Evolutionary conservation across 2,329 filamentous ascomycete species (phyloP), one percentile per base, ranked within the genome.

Genomic region (Arthrobotrys entomopaga): DNA sequence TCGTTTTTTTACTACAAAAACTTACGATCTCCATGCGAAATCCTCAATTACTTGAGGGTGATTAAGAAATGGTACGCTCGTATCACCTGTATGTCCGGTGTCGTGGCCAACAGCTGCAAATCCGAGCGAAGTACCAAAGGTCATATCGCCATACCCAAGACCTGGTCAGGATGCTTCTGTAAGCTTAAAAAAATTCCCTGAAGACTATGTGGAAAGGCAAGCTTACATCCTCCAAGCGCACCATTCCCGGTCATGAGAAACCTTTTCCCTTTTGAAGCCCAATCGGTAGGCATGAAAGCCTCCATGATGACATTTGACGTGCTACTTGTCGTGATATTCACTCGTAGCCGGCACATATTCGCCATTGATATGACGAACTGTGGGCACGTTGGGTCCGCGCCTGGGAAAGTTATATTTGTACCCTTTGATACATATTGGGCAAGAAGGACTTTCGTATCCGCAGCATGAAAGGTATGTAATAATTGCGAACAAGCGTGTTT

Each of bases 11-110:
- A 13, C 11, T 6, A 1, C 4, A 50, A 5, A 20, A 1, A 29
- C 57, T 16, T 60, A 60, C 20, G 58, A 38, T 48, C 69, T 22
- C n/a, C 43, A 67, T 1, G 34, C 54, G 63, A 56, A 74, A 26
- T 74, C 69, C 11, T 49, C 67, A 7, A 74, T 16, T 15, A 67
- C 56, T 49, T 74, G 54, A 2, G 69, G 69, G 8, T 43, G 22
- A 20, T 74, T 67, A 8, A 61, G 38, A 22, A 74, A 74, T 16
- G 61, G 42, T 2, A 24, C 20, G 2, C 63, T 63, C 5, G 49
- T 61, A 24, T 40, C 48, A 8, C 69, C 69, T 10, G 20, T 16
- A 40, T 74, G 69, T 6, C 69, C 69, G 20, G 67, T 74, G 24
- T 74, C 48, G 24, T 29, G 19, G 13, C 61, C 69, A 13, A 67